Evolutionary conservation across 1,284 basidiomycete species (phyloP), one percentile per base, ranked within the genome.

Genomic region (Heterobasidion annosum): DNA sequence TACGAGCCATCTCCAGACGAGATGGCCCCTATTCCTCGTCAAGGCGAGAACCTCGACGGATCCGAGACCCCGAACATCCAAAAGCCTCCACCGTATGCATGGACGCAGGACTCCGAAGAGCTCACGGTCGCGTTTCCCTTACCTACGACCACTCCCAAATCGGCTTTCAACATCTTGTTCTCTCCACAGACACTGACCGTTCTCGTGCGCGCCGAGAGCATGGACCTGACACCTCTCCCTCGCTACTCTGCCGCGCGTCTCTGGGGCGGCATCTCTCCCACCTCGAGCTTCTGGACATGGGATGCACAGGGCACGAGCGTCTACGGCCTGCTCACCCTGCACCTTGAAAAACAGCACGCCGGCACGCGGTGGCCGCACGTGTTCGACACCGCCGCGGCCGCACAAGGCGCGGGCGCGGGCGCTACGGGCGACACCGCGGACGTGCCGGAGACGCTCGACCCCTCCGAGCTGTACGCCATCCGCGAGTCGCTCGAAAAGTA

Each of bases 401-500:
- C n/a, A 40, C 18, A 18, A 18, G 2, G 18, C 18, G 18, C 18
- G 18, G 18, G 18, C 18, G 18, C 18, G 18, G 37, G 37, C 25
- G n/a, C 10, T 3, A 40, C 12, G 25, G 34, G 35, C 12, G 88
- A 92, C 49, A 91, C 98, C 1, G 82, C 87, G 10, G 88, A 93
- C 49, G 91, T 98, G 1, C 82, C 88, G 0, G 96, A 98, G 71
- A 95, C 92, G 5, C 73, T 98, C 53, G 88, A 94, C 61, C 85
- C 91, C 1, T 88, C 85, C 0, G 88, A 93, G 62, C 77, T 97
- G 15, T 82, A 82, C 62, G 72, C 75, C 10, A 88, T 97, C 60
- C 79, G 88, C 16, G 90, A 94, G 63, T 73, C 83, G 5, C 70
- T 94, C 52, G 91, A 93, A 64, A 93, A 94, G 70, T 94, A 91